Conservation (phyloP, 1,139 yeast genomes). For the Yamadazyma dendronema region DNA sequence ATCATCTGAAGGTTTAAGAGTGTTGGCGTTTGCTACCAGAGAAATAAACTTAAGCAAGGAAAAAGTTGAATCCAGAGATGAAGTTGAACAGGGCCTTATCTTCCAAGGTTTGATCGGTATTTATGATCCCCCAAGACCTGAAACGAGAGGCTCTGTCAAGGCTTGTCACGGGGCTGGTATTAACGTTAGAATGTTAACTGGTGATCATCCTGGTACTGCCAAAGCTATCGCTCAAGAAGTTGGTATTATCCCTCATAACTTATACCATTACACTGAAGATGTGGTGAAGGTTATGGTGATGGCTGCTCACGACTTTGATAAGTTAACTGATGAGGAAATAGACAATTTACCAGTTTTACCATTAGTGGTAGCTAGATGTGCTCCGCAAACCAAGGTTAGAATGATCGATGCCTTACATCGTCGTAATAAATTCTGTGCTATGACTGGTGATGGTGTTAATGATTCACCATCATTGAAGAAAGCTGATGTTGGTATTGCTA, state of each 20-base stretch:
- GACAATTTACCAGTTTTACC: constrained; percentile 72
- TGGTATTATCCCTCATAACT: constrained; percentile 73
- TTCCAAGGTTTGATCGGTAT: constrained; percentile 76
- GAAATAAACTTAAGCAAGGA: constrained; percentile 17
- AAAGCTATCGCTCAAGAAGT: constrained; percentile 82
- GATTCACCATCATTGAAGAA: constrained; percentile 79
- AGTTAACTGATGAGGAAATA: constrained; percentile 58
- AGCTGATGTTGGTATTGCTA: constrained; percentile 86
- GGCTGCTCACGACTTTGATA: constrained; percentile 75
- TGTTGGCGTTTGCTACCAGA: constrained; percentile 64
- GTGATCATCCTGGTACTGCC: constrained; percentile 84
- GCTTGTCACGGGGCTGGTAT: constrained; percentile 75
- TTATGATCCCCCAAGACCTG: constrained; percentile 79
- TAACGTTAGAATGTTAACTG: constrained; percentile 82
- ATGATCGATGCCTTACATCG: constrained; percentile 83
- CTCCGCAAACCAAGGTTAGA: constrained; percentile 81
- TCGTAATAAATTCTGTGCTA: constrained; percentile 67
- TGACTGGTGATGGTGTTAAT: constrained; percentile 89
- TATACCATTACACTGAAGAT: constrained; percentile 60
- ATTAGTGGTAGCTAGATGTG: constrained; percentile 79
- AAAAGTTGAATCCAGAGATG: constrained; percentile 37
- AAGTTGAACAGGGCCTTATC: constrained; percentile 53
- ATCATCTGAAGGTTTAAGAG: constrained; percentile 71
- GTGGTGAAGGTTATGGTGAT: constrained; percentile 68
- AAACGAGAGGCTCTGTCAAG: constrained; percentile 66